A percentile compares a stretch with the other conserved stretches of the same genome.
Conservation (phyloP, 2,329 filamentous ascomycete species). For the Plectosphaerella sp. region DNA sequence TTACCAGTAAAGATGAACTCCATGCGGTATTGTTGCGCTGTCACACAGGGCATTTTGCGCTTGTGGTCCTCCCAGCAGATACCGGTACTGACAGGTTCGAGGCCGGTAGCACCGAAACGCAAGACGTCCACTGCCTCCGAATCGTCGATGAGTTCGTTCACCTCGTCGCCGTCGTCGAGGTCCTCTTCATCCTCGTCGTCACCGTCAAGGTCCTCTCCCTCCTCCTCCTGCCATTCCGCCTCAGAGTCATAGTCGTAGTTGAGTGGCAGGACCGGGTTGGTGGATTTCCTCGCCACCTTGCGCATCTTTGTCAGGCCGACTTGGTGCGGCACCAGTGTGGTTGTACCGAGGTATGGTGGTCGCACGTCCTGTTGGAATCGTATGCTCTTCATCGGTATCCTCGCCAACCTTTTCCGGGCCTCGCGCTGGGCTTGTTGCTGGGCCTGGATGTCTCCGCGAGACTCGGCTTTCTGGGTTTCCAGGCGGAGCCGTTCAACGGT, state of each 20-base stretch:
- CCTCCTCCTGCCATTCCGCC: constrained; percentile 77
- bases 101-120: constrained; percentile 59
- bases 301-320: constrained; percentile 40
- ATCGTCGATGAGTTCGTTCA: constrained; percentile 88
- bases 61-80: constrained; percentile 73
- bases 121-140: constrained; percentile 63
- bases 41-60: constrained; percentile 40
- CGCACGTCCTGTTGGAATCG: constrained; percentile 62
- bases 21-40: constrained; percentile 61
- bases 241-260: constrained; percentile 86
- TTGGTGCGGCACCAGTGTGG: constrained; percentile 53
- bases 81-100: constrained; percentile 74
- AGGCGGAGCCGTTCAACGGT: constrained; percentile 55
- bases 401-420: constrained; percentile 36
- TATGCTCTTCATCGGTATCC: constrained; percentile 59
- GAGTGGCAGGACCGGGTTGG: constrained; percentile 53
- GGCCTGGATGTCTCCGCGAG: constrained; percentile 25
- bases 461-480: constrained; percentile 34
- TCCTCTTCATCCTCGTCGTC: constrained; percentile 66
- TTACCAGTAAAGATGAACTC: constrained; percentile 65
- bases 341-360: constrained; percentile 68
- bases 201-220: constrained; percentile 65
- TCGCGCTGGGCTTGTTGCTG: constrained; percentile 25
- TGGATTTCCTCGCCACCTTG: constrained; percentile 49
- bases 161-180: constrained; percentile 73